Conservation (phyloP, 2,329 filamentous ascomycete species). For the Berkeleyomyces basicola region DNA sequence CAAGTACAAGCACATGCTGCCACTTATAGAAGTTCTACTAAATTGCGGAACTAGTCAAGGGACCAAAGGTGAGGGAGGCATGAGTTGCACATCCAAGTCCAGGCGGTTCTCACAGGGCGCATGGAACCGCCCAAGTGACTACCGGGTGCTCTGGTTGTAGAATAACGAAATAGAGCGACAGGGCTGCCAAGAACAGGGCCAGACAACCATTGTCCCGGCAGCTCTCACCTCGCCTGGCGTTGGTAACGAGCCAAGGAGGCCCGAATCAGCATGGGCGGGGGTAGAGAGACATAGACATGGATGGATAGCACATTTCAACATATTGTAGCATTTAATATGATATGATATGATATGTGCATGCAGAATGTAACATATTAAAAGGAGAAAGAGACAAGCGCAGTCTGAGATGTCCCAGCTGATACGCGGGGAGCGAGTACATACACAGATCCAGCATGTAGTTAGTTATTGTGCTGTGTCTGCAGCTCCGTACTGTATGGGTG, state of each 20-base stretch:
- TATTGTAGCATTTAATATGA: not conserved
- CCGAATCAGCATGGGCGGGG: not conserved
- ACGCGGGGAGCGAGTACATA: not conserved
- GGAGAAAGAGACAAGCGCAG: not conserved
- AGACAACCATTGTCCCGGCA: not conserved
- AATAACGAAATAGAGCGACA: not conserved
- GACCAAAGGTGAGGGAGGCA: no score
- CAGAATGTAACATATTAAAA: not conserved
- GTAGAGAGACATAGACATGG: not conserved
- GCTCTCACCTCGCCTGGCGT: not conserved
- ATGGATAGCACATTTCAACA: not conserved
- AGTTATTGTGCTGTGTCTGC: no score
- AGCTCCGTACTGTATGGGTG: no score
- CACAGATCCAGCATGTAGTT: no score
- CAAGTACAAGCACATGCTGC: no score
- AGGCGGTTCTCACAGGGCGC: no score
- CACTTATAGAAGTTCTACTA: no score
- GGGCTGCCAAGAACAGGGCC: not conserved
- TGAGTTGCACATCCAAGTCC: no score
- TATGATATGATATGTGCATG: not conserved
- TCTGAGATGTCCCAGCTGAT: not conserved
- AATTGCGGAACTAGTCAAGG: no score
- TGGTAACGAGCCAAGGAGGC: not conserved
- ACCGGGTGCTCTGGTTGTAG: no score
- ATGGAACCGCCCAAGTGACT: no score